phyloP scores from a whole-genome alignment of 805 yeast species.

The Sugiyamaella mastotermitis region DNA sequence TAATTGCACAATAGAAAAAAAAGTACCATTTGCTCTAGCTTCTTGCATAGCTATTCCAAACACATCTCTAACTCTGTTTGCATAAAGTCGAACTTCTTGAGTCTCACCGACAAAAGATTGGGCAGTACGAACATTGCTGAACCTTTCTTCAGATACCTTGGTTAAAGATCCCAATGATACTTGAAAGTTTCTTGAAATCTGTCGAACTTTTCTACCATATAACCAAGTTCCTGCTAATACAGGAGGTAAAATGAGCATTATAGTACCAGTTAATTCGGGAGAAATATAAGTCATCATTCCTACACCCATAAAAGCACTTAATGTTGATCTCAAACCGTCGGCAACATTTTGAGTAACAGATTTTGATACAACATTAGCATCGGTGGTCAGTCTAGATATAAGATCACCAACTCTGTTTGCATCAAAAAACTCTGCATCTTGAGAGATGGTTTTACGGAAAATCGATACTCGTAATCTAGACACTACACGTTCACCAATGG shows the following conservation, averaged over 20 bases:
- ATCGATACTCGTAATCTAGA: slow-evolving; percentile 76
- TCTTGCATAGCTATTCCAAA: slow-evolving; percentile 69
- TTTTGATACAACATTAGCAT: slow-evolving; percentile 80
- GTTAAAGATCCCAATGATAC: slow-evolving; percentile 80
- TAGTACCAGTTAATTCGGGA: slow-evolving; percentile 72
- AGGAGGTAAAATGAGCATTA: slow-evolving; percentile 79
- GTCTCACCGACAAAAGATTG: slow-evolving; percentile 87
- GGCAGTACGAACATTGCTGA: slow-evolving; percentile 77
- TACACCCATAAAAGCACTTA: slow-evolving; percentile 80
- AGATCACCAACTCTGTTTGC: slow-evolving; percentile 87
- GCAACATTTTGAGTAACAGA: slow-evolving; percentile 84
- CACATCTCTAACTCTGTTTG: slow-evolving; percentile 59
- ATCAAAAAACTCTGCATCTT: slow-evolving; percentile 87
- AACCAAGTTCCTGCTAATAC: slow-evolving; percentile 70
- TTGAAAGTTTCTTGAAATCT: slow-evolving; percentile 69
- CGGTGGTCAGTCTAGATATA: slow-evolving; percentile 81
- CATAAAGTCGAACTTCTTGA: slow-evolving; percentile 68
- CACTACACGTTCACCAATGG: slow-evolving; percentile 82
- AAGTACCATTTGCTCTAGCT: slow-evolving; percentile 70
- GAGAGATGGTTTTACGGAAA: slow-evolving; percentile 68
- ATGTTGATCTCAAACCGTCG: slow-evolving; percentile 82
- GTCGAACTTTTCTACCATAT: slow-evolving; percentile 75
- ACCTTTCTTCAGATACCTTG: slow-evolving; percentile 86
- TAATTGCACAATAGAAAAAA: slow-evolving; percentile 73
- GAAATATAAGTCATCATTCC: slow-evolving; percentile 89